Evolutionary conservation across 1,139 yeast species (phyloP).

Genomic region (Candida mesenterica): DNA sequence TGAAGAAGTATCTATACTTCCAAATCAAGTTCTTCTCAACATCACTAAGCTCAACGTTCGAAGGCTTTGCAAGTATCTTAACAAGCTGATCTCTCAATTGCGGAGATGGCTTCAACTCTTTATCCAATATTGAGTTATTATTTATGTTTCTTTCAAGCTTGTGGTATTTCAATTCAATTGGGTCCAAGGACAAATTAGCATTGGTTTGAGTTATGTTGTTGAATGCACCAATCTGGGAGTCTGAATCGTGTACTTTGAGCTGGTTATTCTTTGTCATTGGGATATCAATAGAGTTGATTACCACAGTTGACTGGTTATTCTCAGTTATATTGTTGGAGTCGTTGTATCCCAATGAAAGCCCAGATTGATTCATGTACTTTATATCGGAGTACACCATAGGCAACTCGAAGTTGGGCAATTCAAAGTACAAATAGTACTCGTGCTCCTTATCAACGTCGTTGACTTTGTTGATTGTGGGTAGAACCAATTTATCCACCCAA

Average conservation of each 20-base stretch:
- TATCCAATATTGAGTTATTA: conserved; percentile 72
- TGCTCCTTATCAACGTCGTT: conserved; percentile 21
- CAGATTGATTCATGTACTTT: conserved; percentile 12
- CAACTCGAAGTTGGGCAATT: conserved; percentile 72
- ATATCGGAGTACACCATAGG: conserved; percentile 79
- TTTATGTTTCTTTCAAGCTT: conserved; percentile 76
- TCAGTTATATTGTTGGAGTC: conserved; percentile 7
- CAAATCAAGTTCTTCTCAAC: conserved; percentile 87
- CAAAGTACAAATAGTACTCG: conserved; percentile 56
- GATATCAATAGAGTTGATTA: conserved; percentile 38
- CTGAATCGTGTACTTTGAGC: conserved; percentile 40
- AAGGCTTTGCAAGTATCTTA: conserved; percentile 70
- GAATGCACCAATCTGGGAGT: conserved; percentile 12
- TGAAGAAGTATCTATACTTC: conserved; percentile 85
- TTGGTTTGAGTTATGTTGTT: conserved; percentile 3
- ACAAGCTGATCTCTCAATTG: conserved; percentile 73
- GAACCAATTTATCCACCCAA: conserved; percentile 76
- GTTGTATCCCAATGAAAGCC: conserved; percentile 15
- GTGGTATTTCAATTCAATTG: conserved; percentile 84
- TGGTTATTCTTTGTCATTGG: conserved; percentile 19
- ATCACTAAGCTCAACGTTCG: conserved; percentile 76
- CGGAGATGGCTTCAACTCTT: conserved; percentile 86
- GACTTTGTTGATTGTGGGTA: conserved; percentile 44
- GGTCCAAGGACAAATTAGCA: conserved; percentile 57
- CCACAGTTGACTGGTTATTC: conserved; percentile 20